Conservation (phyloP, 129 eudicot genomes). For the Sambucus nigra region DNA sequence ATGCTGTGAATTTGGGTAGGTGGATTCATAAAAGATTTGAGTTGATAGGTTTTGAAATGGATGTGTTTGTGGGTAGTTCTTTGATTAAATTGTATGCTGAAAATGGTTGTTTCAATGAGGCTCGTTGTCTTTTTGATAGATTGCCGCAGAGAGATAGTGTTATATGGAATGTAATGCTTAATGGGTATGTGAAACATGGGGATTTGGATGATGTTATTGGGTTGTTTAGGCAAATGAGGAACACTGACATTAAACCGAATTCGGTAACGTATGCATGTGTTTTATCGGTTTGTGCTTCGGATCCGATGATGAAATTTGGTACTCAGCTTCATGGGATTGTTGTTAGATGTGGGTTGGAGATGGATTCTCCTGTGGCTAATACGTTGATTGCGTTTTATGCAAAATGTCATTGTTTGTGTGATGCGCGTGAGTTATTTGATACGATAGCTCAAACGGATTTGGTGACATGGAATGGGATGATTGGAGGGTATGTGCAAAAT, state of each 20-base stretch:
- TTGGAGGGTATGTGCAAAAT: conserved; percentile 71
- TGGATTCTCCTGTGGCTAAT: conserved; percentile 49
- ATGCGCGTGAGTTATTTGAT: conserved; percentile 53
- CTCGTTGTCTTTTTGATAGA: conserved; percentile 57
- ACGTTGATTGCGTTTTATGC: conserved; percentile 57
- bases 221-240: conserved; percentile 54
- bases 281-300: conserved; percentile 55
- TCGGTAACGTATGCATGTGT: conserved; percentile 55
- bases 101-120: conserved; percentile 46
- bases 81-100: conserved; percentile 62
- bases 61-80: conserved; percentile 73
- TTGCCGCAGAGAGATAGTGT: conserved; percentile 66
- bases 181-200: conserved; percentile 51
- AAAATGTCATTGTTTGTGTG: conserved; percentile 37
- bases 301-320: conserved; percentile 30
- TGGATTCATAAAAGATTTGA: conserved; percentile 36
- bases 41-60: conserved; percentile 46
- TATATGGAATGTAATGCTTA: conserved; percentile 76
- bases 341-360: conserved; percentile 42
- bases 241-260: conserved; percentile 34
- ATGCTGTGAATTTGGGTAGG: conserved; percentile 32
- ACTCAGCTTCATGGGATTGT: conserved; percentile 56
- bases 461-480: conserved; percentile 76
- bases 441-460: conserved; percentile 20
- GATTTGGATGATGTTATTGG: conserved; percentile 25